phyloP scores from a whole-genome alignment of 1,139 yeast genomes.

The Yamadazyma diddensiae region DNA sequence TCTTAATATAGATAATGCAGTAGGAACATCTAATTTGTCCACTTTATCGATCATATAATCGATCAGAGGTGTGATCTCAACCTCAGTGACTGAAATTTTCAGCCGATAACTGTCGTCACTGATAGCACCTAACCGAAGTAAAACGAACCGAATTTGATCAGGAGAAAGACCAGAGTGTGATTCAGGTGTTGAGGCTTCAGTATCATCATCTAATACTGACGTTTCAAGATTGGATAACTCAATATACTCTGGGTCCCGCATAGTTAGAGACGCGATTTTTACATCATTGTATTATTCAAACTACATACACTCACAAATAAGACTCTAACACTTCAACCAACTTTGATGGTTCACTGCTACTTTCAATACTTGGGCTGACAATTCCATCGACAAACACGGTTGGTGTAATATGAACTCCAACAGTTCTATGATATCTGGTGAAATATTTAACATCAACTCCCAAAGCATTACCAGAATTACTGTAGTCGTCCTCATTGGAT shows the following conservation, averaged over 20 bases:
- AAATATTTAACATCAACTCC: slow-evolving; percentile 69
- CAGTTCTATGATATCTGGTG: slow-evolving; percentile 68
- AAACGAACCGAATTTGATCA: slow-evolving; percentile 25
- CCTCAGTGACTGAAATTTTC: slow-evolving; percentile 13
- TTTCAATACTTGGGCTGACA: slow-evolving; percentile 34
- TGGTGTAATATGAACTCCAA: slow-evolving; percentile 85
- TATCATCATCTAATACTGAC: too few relatives aligned
- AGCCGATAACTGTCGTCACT: slow-evolving; percentile 24
- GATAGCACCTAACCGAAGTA: slow-evolving; percentile 30
- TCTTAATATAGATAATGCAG: slow-evolving; percentile 34
- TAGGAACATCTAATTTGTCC: slow-evolving; percentile 17
- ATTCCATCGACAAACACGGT: slow-evolving; percentile 74
- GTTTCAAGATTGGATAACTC: slow-evolving; percentile 9
- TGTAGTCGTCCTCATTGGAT: slow-evolving; percentile 22
- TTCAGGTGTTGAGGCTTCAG: too few relatives aligned
- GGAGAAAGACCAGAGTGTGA: too few relatives aligned
- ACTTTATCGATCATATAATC: slow-evolving; percentile 32
- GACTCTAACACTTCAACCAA: slow-evolving; percentile 29
- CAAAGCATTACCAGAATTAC: slow-evolving; percentile 59
- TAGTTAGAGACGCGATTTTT: too few relatives aligned
- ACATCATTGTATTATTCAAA: too few relatives aligned
- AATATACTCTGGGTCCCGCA: slow-evolving; percentile 13
- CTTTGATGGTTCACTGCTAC: slow-evolving; percentile 34
- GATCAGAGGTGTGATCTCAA: slow-evolving; percentile 20
- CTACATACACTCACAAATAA: too few relatives aligned